Evolutionary conservation across 176 grass and related monocot genomes (phyloP), one percentile per base, ranked within the genome.

Genomic region (Carex cristatella): DNA sequence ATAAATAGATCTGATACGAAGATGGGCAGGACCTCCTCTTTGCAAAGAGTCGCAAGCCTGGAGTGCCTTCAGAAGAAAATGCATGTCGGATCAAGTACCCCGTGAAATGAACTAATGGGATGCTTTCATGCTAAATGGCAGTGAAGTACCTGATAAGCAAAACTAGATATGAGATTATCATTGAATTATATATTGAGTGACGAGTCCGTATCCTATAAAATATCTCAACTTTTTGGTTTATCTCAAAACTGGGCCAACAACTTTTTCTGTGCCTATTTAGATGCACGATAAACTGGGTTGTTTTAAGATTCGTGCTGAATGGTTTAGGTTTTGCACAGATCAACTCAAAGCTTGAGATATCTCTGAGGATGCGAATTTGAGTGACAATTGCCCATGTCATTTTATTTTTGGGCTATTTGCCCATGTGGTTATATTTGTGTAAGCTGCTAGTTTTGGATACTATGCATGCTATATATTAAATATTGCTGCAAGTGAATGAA

Each of bases 21-120:
- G 66, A 91, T 38, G 38, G n/a, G 40, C 5, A 79, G 46, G 37
- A 61, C 56, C 12, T 14, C 9, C 15, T 58, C 90, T 4, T 3
- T 94, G 81, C 77, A 4, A 44, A 86, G 86, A 2, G 84, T 91
- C 0, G 71, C 81, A n/a, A 94, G 90, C 91, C 84, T 93, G 79
- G 94, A 94, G 87, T 78, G 57, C 61, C 84, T 94, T 19, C 94
- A 94, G 84, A 88, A 89, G 66, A 91, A 82, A 62, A 92, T 94
- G 65, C 61, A 56, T 82, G 79, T 75, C 68, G 90, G 85, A 65
- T 61, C 65, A 15, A 18, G 61, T 6, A n/a, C 58, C 86, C 16
- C 80, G 70, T 2, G 83, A 79, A 18, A 72, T 19, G 72, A 44
- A 61, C 7, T 57, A 81, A 53, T 90, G 61, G 61, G 71, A 90